Percentiles rank a stretch among this genome's conserved stretches.
These are phyloP conservation scores for Physcia stellaris DNA, from an alignment of 495 filamentous ascomycete species.

Conservation along the genomic window DNA sequence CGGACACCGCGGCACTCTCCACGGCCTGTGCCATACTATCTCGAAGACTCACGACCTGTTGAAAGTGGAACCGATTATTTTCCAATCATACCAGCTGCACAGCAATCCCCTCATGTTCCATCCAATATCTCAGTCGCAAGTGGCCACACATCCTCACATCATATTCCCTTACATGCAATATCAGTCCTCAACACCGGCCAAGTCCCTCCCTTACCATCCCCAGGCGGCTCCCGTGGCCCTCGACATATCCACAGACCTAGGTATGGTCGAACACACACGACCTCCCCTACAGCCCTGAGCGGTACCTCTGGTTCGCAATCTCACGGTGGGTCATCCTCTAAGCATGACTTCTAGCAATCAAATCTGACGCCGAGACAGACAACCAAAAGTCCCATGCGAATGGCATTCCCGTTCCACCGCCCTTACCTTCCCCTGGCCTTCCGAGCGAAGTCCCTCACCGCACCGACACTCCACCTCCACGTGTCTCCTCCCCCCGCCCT, in stretches of 20 bases:
- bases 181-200: constrained; percentile 68
- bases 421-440: constrained; percentile 43
- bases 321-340: constrained; percentile 8
- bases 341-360: background rate
- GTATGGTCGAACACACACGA: constrained; percentile 57
- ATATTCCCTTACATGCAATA: constrained; percentile 39
- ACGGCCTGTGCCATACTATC: constrained; percentile 34
- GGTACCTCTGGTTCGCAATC: constrained; percentile 22
- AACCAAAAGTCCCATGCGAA: constrained; percentile 11
- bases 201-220: constrained; percentile 71
- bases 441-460: constrained; percentile 25
- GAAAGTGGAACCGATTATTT: constrained; percentile 80
- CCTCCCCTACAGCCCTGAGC: constrained; percentile 59
- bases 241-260: constrained; percentile 40
- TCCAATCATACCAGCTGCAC: constrained; percentile 58
- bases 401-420: constrained; percentile 27
- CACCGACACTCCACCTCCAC: constrained; percentile 43
- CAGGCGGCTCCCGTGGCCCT: constrained; percentile 44
- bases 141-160: constrained; percentile 15
- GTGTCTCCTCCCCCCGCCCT: constrained; percentile 44
- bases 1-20: constrained; percentile 80
- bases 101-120: constrained; percentile 27
- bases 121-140: constrained; percentile 15
- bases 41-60: constrained; percentile 50
- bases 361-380: constrained; percentile 6